phyloP scores from a whole-genome alignment of 2,329 filamentous ascomycete species.

The Ceratocystis cubensis region DNA sequence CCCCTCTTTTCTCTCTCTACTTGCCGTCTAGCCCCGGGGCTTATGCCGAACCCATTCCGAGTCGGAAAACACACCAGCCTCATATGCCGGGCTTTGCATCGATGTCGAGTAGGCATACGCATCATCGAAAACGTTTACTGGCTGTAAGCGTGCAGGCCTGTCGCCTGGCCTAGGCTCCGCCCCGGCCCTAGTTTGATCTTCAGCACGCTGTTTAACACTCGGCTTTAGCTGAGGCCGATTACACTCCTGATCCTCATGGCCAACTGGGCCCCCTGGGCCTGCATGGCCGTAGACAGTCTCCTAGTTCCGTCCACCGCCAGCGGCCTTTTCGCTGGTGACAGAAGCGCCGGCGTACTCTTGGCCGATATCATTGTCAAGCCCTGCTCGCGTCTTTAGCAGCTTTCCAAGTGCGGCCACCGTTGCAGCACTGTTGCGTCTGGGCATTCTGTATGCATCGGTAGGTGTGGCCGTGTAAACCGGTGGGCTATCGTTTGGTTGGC shows the following conservation, averaged over 20 bases:
- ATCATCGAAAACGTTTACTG: slow-evolving; percentile 14
- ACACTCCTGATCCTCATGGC: background rate
- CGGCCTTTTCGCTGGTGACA: slow-evolving; percentile 16
- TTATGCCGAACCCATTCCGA: slow-evolving; percentile 9
- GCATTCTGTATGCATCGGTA: background rate
- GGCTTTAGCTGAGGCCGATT: background rate
- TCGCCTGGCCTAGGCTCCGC: background rate
- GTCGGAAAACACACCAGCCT: slow-evolving; percentile 16
- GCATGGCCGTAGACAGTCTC: slow-evolving; percentile 10
- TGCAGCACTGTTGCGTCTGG: background rate
- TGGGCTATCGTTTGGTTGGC: slow-evolving; percentile 8
- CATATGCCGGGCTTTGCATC: slow-evolving; percentile 19
- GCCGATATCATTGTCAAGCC: background rate
- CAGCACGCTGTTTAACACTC: no score
- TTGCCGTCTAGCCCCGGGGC: background rate
- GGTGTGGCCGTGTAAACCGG: slow-evolving; percentile 15
- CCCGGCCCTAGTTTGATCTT: background rate
- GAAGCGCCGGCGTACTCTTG: background rate
- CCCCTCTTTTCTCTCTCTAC: background rate
- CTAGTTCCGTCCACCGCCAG: slow-evolving; percentile 8
- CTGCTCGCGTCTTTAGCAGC: background rate
- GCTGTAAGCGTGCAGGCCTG: background rate
- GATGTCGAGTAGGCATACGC: slow-evolving; percentile 18
- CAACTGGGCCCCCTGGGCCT: slow-evolving; percentile 1
- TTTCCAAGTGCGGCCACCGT: background rate